Conservation (phyloP, 2,329 filamentous ascomycete species). For the Fonsecaea erecta region DNA sequence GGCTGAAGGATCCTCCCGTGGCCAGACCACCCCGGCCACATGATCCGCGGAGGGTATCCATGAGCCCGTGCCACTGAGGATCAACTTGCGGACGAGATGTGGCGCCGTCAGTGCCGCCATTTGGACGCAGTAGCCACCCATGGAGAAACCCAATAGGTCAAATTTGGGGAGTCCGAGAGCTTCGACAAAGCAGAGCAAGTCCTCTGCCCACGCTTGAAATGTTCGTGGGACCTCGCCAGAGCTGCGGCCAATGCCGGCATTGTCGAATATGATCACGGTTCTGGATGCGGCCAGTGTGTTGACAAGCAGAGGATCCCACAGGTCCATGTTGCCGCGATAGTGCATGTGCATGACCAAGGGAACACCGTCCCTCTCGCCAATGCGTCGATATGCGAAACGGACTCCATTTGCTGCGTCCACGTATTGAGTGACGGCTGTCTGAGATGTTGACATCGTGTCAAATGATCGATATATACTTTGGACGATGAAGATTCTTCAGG, state of each 20-base stretch:
- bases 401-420: constrained; percentile 24
- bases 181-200: constrained; percentile 26
- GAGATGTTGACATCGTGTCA: constrained; percentile 9
- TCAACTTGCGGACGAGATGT: constrained; percentile 15
- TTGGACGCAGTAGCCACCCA: constrained; percentile 27
- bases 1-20: constrained; percentile 19
- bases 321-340: constrained; percentile 30
- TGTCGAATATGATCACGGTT: constrained; percentile 31
- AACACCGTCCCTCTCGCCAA: constrained; percentile 15
- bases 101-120: constrained; percentile 19
- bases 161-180: constrained; percentile 25
- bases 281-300: constrained; percentile 22
- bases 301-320: constrained; percentile 32
- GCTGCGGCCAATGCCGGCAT: constrained; percentile 23
- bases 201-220: constrained; percentile 26
- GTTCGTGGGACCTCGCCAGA: constrained; percentile 27
- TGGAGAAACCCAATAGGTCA: constrained; percentile 30
- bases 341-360: constrained; percentile 32
- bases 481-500: not conserved
- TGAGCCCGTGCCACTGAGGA: constrained; percentile 11
- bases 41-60: constrained; percentile 17
- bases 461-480: not conserved
- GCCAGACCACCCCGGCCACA: constrained; percentile 28
- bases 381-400: constrained; percentile 29
- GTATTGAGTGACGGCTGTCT: constrained; percentile 30